Base-by-base conservation (phyloP, 345 rosid species). In the Hirschfeldia incana region DNA sequence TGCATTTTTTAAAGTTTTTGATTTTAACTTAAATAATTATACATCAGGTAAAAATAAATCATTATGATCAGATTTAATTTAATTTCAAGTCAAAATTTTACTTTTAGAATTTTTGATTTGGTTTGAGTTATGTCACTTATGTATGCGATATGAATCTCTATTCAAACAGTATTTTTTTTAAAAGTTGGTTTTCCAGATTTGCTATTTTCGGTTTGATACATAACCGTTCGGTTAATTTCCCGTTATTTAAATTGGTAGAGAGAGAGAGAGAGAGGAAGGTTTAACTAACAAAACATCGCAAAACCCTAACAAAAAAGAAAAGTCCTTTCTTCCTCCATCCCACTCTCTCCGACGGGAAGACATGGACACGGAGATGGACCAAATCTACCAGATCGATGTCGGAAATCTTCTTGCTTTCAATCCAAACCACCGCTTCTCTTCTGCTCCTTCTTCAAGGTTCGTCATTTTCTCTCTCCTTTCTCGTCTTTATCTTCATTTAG, bases 361-460 rank as follows among this genome's bases (percentile, higher is more conserved):
- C 39, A 81, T 81, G 84, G 84, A 75, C 69, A 80, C 62, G 82
- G 91, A 84, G 72, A 71, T 37, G 3, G 63, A 72, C 29, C 83
- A 73, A 13, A 60, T 76, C 61, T 69, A 69, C 77, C 81, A 84
- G 73, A 76, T 90, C 1, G 94, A 94, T 89, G 83, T 90, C 33
- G 96, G 97, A 15, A 84, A 92, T 84, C 94, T 94, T 53, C 57
- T 88, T 76, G 93, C 87, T 75, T 90, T 82, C 76, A 86, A 92
- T 77, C 77, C 89, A 9, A 82, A 68, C 72, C 87, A 88, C 76
- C 77, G 58, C 28, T 86, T 88, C 65, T 16, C 87, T 10, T 82
- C 93, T 66, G 36, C 83, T 3, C 87, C 93, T 36, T 77, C 89
- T 72, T 84, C 94, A 70, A 92, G 97, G 97, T 89, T 67, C 62